Percentiles rank a stretch among this genome's conserved stretches.
Evolutionary conservation across 306 rosid genomes (phyloP).

Genomic region (cucumber (Cucumis sativus)): Cucumber_9930_V3 NC_026659.2:1792501-1793000

Average conservation of each 20-base stretch:
- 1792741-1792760: background rate
- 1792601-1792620: slow-evolving; percentile 5
- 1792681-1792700: slow-evolving; percentile 71
- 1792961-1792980: slow-evolving; percentile 4
- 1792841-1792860: slow-evolving; percentile 43
- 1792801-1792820: background rate
- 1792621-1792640: slow-evolving; percentile 10
- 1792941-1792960: background rate
- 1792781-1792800: background rate
- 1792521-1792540: slow-evolving; percentile 28
- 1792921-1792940: slow-evolving; percentile 3
- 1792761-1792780: background rate
- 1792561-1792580: background rate
- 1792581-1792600: background rate
- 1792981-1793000: slow-evolving; percentile 8
- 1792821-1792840: background rate
- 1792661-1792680: slow-evolving; percentile 65
- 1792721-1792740: background rate
- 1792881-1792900: slow-evolving; percentile 51
- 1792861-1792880: slow-evolving; percentile 39
- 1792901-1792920: slow-evolving; percentile 49
- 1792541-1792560: background rate
- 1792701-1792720: slow-evolving; percentile 49
- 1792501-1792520: slow-evolving; percentile 68
- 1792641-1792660: slow-evolving; percentile 71